Evolutionary conservation across 805 yeast genomes (phyloP).

Genomic region (Starmerella lactis-condensi): DNA sequence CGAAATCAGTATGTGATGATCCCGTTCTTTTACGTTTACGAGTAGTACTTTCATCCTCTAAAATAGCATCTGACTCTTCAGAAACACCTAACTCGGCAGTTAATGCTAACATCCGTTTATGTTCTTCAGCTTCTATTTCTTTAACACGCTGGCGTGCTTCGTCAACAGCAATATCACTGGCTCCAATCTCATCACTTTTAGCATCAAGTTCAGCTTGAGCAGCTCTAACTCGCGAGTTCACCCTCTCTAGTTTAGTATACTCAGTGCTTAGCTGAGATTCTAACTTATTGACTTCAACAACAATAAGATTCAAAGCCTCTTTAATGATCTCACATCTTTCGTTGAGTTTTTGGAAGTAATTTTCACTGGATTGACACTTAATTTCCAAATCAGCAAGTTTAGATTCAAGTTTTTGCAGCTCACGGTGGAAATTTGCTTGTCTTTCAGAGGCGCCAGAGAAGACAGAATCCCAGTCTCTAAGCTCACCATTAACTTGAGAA

Average conservation of each 20-base stretch:
- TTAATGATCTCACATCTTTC: constrained; percentile 10
- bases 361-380: constrained; percentile 33
- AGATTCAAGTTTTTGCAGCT: constrained; percentile 40
- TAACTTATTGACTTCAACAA: constrained; percentile 8
- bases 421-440: constrained; percentile 40
- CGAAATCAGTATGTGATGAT: neutral
- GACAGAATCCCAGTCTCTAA: constrained; percentile 11
- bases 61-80: too few species aligned
- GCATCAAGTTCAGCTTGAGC: constrained; percentile 46
- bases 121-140: constrained; percentile 10
- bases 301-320: constrained; percentile 8
- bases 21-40: too few species aligned
- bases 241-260: constrained; percentile 7
- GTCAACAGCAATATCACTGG: constrained; percentile 8
- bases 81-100: constrained; percentile 4
- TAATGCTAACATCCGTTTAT: constrained; percentile 4
- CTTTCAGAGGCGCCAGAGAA: constrained; percentile 26
- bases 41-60: too few species aligned
- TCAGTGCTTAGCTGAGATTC: constrained; percentile 17
- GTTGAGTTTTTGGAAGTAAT: constrained; percentile 26
- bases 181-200: constrained; percentile 43
- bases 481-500: constrained; percentile 7
- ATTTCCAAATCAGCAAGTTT: constrained; percentile 49
- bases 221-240: constrained; percentile 44
- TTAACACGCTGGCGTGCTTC: constrained; percentile 6